Conservation (phyloP, 2,329 filamentous ascomycete species). For the Sporothrix sp. region DNA sequence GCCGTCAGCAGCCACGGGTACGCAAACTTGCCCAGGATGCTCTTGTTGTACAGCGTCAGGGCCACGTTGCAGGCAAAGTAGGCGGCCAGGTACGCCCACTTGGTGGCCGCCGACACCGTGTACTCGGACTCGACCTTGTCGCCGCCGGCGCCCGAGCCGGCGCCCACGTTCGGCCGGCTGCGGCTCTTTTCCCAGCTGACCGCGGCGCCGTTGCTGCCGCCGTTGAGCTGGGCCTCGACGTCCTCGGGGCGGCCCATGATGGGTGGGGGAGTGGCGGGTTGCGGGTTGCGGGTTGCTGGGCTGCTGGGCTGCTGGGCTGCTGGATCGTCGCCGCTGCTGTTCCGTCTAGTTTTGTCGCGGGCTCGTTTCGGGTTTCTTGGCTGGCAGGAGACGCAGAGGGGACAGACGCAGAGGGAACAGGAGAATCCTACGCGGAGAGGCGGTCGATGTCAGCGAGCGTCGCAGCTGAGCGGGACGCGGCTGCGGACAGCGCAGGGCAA, state of each 20-base stretch:
- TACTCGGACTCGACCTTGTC: conserved; percentile 16
- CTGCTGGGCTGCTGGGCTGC: too few species aligned
- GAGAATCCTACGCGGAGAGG: too few species aligned
- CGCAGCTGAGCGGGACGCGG: too few species aligned
- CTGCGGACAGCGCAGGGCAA: too few species aligned
- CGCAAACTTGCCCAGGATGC: conserved; percentile 31
- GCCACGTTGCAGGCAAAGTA: conserved; percentile 21
- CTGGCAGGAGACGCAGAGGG: too few species aligned
- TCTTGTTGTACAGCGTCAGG: conserved; percentile 20
- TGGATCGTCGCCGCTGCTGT: too few species aligned
- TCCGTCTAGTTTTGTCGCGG: too few species aligned
- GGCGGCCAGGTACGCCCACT: conserved; percentile 20
- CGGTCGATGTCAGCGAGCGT: too few species aligned
- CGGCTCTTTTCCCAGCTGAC: conserved; percentile 8
- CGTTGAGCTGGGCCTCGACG: conserved; percentile 19
- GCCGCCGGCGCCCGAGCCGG: neutral
- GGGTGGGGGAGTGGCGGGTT: neutral
- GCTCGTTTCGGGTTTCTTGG: too few species aligned
- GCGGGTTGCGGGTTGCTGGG: neutral
- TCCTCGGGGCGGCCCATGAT: conserved; percentile 11
- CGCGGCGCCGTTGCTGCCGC: neutral
- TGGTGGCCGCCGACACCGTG: conserved; percentile 20
- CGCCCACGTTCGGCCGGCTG: neutral
- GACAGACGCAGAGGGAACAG: too few species aligned
- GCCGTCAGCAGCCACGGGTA: conserved; percentile 54